Base-by-base conservation (phyloP, 1,284 basidiomycete species). In the Leccinum variabile region DNA sequence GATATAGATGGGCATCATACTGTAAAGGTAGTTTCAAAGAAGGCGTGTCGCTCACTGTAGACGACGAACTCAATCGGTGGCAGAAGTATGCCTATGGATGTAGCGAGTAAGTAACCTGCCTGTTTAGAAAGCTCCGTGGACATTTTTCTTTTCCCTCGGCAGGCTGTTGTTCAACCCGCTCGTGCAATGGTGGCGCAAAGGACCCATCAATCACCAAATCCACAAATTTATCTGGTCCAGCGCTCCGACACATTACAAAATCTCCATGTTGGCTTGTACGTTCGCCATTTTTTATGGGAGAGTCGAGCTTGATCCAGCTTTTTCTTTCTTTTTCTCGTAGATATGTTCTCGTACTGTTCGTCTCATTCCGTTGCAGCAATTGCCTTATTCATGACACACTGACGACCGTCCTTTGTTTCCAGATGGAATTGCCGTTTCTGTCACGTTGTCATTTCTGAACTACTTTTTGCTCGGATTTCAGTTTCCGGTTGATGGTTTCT, bases 331-430 rank as follows among this genome's bases (percentile, higher is more conserved):
- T 73, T 22, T 35, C 28, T 30, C 18, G 2, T 28, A 81, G 90
- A 95, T 76, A 93, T 94, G 87, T 93, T 92, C 76, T 92, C 90
- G 11, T 95, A 94, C 76, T 94, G 87, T 77, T 75, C 57, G 76
- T 79, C 22, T 35, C 54, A 32, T 18, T 56, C 39, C 35, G 37
- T 33, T 62, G 35, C 13, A 35, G 33, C 35, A 2, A 32, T 30
- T 35, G 44, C n/a, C 54, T 9, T n/a, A 44, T 11, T 16, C 16
- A 13, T 16, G 33, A 49, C 59, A 63, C 22, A 62, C 18, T 3
- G 9, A 32, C 30, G 28, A 59, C 59, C 30, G n/a, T 37, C 28
- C 10, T 49, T 57, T 30, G n/a, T 44, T 57, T 32, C 57, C 57
- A 88, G 87, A 92, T 69, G 92, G 91, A 59, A 90, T 95, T 63